Evolutionary conservation across 768 basidiomycete genomes (phyloP).

Genomic region (Terana coerulea): DNA sequence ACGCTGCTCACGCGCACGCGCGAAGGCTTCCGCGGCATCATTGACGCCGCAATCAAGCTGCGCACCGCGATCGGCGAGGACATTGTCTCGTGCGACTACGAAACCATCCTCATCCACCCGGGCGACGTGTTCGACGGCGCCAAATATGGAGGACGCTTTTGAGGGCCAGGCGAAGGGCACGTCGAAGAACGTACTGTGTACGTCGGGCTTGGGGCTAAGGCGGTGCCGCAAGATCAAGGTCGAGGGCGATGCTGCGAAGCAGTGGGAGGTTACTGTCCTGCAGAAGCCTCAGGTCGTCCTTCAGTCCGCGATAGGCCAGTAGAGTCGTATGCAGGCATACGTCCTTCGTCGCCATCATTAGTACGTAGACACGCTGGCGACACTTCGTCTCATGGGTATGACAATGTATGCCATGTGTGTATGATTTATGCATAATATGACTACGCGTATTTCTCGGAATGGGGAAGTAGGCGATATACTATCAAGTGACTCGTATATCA

Average conservation of each 20-base stretch:
- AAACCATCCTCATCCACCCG: conserved; percentile 14
- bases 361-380: neutral
- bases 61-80: conserved; percentile 14
- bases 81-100: conserved; percentile 16
- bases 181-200: conserved; percentile 12
- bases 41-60: conserved; percentile 12
- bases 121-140: conserved; percentile 12
- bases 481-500: neutral
- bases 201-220: conserved; percentile 10
- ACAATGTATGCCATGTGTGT: no score
- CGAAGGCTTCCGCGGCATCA: conserved; percentile 12
- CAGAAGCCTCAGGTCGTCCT: conserved; percentile 13
- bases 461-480: neutral
- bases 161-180: neutral
- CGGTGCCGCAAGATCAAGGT: conserved; percentile 10
- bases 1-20: conserved; percentile 10
- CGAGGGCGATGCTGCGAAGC: conserved; percentile 5
- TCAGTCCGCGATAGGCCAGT: conserved; percentile 8
- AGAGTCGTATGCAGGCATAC: no score
- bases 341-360: no score
- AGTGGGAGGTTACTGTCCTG: conserved; percentile 14
- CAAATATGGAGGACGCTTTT: conserved; percentile 10
- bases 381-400: no score
- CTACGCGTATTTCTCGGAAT: neutral
- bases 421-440: neutral